Evolutionary conservation across 805 yeast genomes (phyloP).

Genomic region (Kuraishia cidri): DNA sequence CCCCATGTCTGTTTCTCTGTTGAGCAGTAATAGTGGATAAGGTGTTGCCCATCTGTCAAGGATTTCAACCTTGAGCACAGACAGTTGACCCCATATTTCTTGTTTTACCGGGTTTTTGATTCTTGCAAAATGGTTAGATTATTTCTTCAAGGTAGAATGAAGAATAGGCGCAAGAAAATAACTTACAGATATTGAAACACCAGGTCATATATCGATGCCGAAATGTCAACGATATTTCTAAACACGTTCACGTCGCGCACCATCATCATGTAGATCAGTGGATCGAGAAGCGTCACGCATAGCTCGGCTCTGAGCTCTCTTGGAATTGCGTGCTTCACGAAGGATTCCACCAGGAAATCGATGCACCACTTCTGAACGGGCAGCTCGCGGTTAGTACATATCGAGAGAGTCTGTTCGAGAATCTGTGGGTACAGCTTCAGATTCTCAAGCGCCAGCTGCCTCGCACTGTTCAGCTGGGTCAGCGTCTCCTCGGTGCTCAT

Average conservation of each 20-base stretch:
- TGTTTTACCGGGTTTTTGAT: constrained; percentile 32
- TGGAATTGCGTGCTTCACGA: neutral
- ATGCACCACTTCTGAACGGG: neutral
- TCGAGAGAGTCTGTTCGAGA: constrained; percentile 3
- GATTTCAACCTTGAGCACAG: constrained; percentile 47
- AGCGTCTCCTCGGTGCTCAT: constrained; percentile 2
- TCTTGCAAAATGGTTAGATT: too few species aligned
- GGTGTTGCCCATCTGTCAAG: constrained; percentile 50
- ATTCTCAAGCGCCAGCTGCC: constrained; percentile 6
- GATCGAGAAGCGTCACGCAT: constrained; percentile 1
- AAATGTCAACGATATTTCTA: constrained; percentile 2
- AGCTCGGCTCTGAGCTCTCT: neutral
- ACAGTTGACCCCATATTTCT: constrained; percentile 46
- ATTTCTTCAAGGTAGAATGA: too few species aligned
- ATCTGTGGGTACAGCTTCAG: constrained; percentile 6
- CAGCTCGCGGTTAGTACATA: neutral
- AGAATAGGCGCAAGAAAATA: too few species aligned
- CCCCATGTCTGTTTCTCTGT: constrained; percentile 37
- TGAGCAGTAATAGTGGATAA: constrained; percentile 42
- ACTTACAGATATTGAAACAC: constrained; percentile 34
- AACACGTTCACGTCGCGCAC: neutral
- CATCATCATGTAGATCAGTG: neutral
- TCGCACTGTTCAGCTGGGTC: constrained; percentile 6
- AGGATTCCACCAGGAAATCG: constrained; percentile 3
- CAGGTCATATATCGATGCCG: constrained; percentile 23